Base-by-base conservation (phyloP, 495 filamentous ascomycete species). In the Geoglossum glabrum region DNA sequence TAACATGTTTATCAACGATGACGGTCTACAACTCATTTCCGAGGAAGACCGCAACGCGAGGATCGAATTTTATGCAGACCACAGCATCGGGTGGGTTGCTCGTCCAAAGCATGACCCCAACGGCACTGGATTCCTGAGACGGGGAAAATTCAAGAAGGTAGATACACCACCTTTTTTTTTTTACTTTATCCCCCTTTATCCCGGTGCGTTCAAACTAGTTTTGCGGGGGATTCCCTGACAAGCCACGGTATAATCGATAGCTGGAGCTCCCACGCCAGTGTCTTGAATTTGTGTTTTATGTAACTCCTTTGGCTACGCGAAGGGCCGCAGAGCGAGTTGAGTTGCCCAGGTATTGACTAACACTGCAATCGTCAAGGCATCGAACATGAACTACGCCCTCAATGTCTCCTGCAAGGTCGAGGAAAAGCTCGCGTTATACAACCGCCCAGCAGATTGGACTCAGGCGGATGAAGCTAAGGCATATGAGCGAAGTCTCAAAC, bases 361-460 rank as follows among this genome's bases (percentile, higher is more conserved):
- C 26, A 17, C 26, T 50, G n/a, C 60, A 27, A 15, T 26, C 15
- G 43, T 61, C 25, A 27, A 63, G 59, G 84, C 84, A 11, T 85
- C 81, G 30, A 90, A 90, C 73, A 90, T 90, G 85, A 90, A 90
- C 70, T 90, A 77, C 61, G 84, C 75, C 10, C 71, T 90, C 34
- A 82, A 84, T 74, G 75, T 89, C 59, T 85, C 82, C 19, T 81
- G 78, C 68, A 79, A 80, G 59, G 81, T 88, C 0, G 85, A 90
- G 66, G 83, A 86, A 21, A 81, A 79, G 63, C 73, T 88, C 27
- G 68, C 68, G 7, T 51, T 66, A 26, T 71, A 81, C 63, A 68
- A 80, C 27, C 76, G 83, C 21, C 71, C 71, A 17, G 71, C 73
- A 38, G 75, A 75, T 33, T 87, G 84, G 82, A 77, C 76, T 10